Percentiles rank a stretch among this genome's conserved stretches.
Conservation (phyloP, 1,139 yeast genomes). For the Saccharomycopsis crataegensis region DNA sequence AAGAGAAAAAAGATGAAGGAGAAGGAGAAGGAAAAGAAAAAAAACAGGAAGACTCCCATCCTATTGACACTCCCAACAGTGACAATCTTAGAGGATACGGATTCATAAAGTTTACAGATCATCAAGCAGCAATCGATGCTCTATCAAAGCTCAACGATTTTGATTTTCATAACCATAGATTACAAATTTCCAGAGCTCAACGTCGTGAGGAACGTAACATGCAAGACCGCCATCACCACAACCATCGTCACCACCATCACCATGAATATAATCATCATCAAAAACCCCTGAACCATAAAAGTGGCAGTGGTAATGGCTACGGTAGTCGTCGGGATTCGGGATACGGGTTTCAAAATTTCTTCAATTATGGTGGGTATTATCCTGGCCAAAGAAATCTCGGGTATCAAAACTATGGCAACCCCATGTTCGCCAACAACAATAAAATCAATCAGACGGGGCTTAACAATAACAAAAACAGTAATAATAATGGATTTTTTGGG, state of each 20-base stretch:
- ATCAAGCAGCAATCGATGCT: constrained; percentile 31
- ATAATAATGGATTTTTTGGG: background rate
- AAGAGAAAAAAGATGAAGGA: constrained; percentile 20
- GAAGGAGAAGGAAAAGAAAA: constrained; percentile 8
- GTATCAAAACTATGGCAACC: background rate
- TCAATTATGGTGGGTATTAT: background rate
- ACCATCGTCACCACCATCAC: background rate
- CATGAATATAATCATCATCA: background rate
- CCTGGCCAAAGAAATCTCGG: background rate
- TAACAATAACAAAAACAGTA: background rate
- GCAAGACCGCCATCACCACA: constrained; percentile 3
- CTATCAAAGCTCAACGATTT: constrained; percentile 27
- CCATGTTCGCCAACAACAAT: background rate
- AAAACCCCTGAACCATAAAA: background rate
- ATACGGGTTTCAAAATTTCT: background rate
- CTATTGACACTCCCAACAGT: constrained; percentile 4
- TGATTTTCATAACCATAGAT: constrained; percentile 25
- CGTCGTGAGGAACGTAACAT: constrained; percentile 30
- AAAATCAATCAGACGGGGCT: background rate
- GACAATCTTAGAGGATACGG: constrained; percentile 29
- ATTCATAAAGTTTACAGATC: constrained; percentile 32
- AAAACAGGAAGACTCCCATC: constrained; percentile 1
- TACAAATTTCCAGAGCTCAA: constrained; percentile 33
- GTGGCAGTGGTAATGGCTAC: background rate
- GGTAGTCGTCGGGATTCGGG: background rate